Conservation (phyloP, 495 filamentous ascomycete species). For the Melanomma pulvis-pyrius region DNA sequence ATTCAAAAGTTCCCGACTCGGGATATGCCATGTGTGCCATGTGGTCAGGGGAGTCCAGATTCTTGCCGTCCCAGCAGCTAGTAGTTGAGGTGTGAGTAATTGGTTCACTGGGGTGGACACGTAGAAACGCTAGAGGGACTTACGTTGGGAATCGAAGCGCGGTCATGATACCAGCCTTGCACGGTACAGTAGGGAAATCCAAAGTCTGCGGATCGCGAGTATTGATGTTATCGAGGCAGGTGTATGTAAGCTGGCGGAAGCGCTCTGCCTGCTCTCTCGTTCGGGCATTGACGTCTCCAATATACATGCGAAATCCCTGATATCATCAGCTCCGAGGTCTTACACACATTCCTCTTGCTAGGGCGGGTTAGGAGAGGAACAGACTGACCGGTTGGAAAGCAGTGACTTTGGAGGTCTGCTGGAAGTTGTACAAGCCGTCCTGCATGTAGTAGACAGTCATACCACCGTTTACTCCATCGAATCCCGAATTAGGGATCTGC, state of each 20-base stretch:
- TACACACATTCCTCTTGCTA: not conserved
- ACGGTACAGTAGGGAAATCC: constrained; percentile 21
- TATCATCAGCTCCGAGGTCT: not conserved
- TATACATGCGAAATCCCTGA: constrained; percentile 33
- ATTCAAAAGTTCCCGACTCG: constrained; percentile 27
- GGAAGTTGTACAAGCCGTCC: constrained; percentile 1
- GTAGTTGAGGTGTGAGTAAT: not conserved
- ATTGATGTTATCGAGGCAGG: constrained; percentile 19
- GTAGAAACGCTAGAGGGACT: not conserved
- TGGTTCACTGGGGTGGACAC: not conserved
- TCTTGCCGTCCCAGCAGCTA: constrained; percentile 56
- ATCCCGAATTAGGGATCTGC: constrained; percentile 11
- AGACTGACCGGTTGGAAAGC: constrained; percentile 25
- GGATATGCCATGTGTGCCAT: constrained; percentile 48
- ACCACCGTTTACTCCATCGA: constrained; percentile 23
- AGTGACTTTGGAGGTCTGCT: constrained; percentile 12
- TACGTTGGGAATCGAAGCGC: constrained; percentile 28
- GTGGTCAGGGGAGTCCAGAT: constrained; percentile 58
- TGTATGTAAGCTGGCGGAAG: constrained; percentile 29
- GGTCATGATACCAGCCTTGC: constrained; percentile 31
- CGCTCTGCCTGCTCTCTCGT: constrained; percentile 12
- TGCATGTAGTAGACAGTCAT: constrained; percentile 36
- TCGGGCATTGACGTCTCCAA: constrained; percentile 23
- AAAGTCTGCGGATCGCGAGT: constrained; percentile 22
- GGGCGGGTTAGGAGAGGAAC: not conserved